Conservation (phyloP, 352 stramenopile species). For the Globisporangium recalcitrans region DNA sequence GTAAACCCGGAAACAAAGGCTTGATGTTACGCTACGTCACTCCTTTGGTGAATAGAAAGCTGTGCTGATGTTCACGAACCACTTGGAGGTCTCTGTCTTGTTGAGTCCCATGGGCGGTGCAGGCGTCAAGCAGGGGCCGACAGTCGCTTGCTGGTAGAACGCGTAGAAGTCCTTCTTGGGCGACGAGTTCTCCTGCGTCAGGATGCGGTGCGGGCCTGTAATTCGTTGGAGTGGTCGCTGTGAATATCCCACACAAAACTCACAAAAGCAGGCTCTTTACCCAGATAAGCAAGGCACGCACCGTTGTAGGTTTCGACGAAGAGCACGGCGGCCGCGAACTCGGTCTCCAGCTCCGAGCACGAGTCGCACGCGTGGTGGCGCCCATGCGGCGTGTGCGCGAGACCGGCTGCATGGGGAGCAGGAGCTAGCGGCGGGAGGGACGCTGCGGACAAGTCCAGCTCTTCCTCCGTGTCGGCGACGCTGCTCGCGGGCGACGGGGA, state of each 20-base stretch:
- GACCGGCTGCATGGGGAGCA: slow-evolving; percentile 5
- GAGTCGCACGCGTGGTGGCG: slow-evolving; percentile 33
- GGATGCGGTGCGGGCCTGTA: slow-evolving; percentile 61
- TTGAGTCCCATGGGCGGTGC: slow-evolving; percentile 28
- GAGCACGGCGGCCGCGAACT: slow-evolving; percentile 66
- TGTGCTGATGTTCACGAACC: slow-evolving; percentile 17
- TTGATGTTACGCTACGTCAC: background rate
- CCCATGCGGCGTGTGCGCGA: slow-evolving; percentile 18
- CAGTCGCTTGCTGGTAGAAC: slow-evolving; percentile 69
- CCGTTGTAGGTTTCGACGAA: slow-evolving; percentile 81
- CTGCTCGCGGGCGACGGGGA: slow-evolving; percentile 23
- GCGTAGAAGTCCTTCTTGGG: slow-evolving; percentile 78
- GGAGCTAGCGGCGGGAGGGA: slow-evolving; percentile 32
- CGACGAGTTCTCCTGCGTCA: slow-evolving; percentile 66
- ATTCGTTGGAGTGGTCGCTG: background rate
- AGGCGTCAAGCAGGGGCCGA: slow-evolving; percentile 39
- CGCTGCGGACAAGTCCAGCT: slow-evolving; percentile 25
- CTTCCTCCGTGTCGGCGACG: slow-evolving; percentile 35
- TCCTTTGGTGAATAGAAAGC: background rate
- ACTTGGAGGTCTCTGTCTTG: slow-evolving; percentile 58
- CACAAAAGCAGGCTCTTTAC: no score
- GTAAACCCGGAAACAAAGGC: background rate
- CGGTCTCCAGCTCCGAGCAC: slow-evolving; percentile 53
- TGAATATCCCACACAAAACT: no score
- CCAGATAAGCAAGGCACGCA: no score